A percentile compares a stretch with the other conserved stretches of the same genome.
These are phyloP conservation scores for Cladosporium velox DNA, from an alignment of 2,329 filamentous ascomycete genomes.

Conservation along the genomic window DNA sequence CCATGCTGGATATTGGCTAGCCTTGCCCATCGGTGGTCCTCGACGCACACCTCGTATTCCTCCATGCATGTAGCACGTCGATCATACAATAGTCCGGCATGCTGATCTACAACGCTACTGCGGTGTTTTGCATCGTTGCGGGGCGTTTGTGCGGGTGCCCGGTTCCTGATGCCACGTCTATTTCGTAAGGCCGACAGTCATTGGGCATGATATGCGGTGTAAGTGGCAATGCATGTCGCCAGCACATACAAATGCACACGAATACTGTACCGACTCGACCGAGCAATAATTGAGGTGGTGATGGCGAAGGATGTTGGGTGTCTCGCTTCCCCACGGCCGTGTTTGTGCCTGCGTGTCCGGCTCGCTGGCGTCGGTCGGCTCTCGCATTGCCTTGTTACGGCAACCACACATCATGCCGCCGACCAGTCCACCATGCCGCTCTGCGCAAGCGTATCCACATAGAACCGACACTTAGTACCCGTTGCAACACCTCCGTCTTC, in stretches of 20 bases:
- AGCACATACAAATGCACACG: background rate
- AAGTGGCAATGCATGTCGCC: background rate
- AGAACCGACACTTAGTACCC: background rate
- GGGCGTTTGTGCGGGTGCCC: background rate
- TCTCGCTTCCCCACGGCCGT: conserved; percentile 1
- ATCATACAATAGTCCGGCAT: background rate
- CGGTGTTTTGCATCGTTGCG: conserved; percentile 3
- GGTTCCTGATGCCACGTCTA: background rate
- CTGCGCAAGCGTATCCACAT: conserved; percentile 2
- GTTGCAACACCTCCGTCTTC: background rate
- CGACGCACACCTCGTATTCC: no score
- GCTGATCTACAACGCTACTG: conserved; percentile 6
- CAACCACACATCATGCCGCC: conserved; percentile 3
- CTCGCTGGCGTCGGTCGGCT: conserved; percentile 1
- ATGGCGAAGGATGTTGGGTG: background rate
- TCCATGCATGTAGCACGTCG: background rate
- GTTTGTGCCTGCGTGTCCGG: conserved; percentile 3
- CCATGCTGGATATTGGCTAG: no score
- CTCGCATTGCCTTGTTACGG: conserved; percentile 6
- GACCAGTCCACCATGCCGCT: background rate
- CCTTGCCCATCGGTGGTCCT: no score
- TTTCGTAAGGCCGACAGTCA: background rate
- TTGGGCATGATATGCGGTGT: background rate
- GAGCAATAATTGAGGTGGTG: background rate
- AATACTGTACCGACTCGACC: background rate